Conservation (phyloP, 179 eudicot species). For the Sideroxylon spinosum region DNA sequence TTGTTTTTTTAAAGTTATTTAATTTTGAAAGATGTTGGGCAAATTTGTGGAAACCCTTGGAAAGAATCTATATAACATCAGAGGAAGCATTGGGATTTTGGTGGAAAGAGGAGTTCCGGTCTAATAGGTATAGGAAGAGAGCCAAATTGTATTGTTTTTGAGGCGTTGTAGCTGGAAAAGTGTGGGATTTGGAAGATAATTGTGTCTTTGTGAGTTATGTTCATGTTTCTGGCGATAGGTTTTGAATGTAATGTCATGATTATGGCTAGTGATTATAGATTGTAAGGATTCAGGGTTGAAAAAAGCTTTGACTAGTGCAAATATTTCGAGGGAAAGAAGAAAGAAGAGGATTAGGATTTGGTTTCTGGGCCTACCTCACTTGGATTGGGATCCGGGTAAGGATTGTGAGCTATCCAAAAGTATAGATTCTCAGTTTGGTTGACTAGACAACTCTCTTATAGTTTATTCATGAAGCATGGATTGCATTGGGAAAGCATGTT, state of each 20-base stretch:
- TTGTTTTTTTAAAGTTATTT: no score
- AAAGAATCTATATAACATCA: slow-evolving; percentile 1
- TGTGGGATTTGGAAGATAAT: slow-evolving; percentile 10
- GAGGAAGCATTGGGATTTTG: no score
- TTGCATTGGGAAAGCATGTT: background rate
- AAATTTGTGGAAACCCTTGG: background rate
- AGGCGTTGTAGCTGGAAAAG: background rate
- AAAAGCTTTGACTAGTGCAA: background rate
- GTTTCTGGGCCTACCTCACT: slow-evolving; percentile 12
- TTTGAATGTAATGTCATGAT: background rate
- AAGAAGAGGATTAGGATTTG: background rate
- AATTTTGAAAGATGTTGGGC: background rate
- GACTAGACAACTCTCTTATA: background rate
- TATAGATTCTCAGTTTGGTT: background rate
- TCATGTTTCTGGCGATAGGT: background rate
- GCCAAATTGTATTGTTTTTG: background rate
- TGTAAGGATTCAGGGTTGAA: background rate
- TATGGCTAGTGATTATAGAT: background rate
- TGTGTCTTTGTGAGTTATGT: background rate
- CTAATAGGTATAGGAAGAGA: background rate
- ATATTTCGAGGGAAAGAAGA: background rate
- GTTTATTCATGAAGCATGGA: background rate
- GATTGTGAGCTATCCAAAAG: background rate
- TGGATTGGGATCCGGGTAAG: slow-evolving; percentile 8
- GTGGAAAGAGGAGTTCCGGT: no score